Evolutionary conservation across 768 basidiomycete species (phyloP).

Genomic region (Podaxis sp.): DNA sequence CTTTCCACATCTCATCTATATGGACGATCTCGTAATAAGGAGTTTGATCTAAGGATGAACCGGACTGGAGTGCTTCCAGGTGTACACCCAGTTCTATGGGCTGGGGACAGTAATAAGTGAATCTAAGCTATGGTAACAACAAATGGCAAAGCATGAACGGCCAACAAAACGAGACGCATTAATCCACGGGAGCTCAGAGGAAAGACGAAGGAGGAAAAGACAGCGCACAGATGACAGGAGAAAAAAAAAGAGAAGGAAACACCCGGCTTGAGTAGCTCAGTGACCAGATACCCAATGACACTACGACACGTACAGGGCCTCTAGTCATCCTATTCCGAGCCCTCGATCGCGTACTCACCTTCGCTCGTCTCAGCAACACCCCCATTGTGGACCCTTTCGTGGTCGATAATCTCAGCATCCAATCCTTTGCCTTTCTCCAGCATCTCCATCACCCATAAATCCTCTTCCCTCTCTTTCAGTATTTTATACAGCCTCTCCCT

Average conservation of each 20-base stretch:
- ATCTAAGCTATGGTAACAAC: background rate
- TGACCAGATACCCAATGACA: no score
- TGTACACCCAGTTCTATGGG: background rate
- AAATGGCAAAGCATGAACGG: background rate
- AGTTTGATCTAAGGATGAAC: no score
- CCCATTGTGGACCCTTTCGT: background rate
- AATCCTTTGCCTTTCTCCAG: conserved; percentile 11
- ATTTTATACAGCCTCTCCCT: conserved; percentile 39
- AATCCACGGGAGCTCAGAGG: background rate
- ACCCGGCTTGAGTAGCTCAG: background rate
- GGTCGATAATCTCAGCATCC: background rate
- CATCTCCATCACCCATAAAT: conserved; percentile 45
- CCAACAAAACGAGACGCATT: background rate
- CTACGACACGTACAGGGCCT: no score
- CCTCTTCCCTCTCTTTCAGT: conserved; percentile 41
- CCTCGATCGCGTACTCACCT: background rate
- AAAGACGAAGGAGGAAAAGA: background rate
- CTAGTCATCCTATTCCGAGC: background rate
- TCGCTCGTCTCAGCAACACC: background rate
- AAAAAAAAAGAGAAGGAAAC: background rate
- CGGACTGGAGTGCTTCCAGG: background rate
- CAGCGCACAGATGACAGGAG: background rate
- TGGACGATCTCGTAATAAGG: no score
- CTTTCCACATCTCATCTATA: no score
- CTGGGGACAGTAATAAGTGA: background rate